Conservation (phyloP, 2,329 filamentous ascomycete genomes). For the Trichoderma aggressivum region DNA sequence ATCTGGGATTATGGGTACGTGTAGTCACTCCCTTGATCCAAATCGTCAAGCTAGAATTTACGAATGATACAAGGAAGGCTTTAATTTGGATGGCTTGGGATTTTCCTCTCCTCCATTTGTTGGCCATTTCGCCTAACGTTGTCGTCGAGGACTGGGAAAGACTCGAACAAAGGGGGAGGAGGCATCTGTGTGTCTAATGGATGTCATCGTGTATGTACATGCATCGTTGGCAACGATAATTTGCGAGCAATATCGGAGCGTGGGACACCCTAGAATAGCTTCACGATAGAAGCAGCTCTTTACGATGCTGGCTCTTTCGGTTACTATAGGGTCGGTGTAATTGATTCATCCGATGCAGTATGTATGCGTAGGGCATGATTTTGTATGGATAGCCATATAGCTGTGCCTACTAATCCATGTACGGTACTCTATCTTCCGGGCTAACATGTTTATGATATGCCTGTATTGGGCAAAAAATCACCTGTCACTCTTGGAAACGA, state of each 20-base stretch:
- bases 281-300: background rate
- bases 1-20: background rate
- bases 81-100: background rate
- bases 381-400: background rate
- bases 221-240: background rate
- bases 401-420: background rate
- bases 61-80: background rate
- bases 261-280: background rate
- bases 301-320: no score
- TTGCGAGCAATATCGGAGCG: background rate
- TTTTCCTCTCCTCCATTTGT: background rate
- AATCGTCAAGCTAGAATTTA: background rate
- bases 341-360: background rate
- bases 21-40: background rate
- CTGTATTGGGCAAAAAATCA: background rate
- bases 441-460: background rate
- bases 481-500: background rate
- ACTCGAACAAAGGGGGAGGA: background rate
- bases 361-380: background rate
- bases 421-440: background rate
- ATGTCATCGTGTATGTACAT: background rate
- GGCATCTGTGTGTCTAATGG: background rate
- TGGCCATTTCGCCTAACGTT: background rate
- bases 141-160: background rate
- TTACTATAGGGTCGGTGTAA: background rate